These are phyloP conservation scores for Rhizopogon sp. DNA, from an alignment of 768 basidiomycete species.

Conservation along the genomic window DNA sequence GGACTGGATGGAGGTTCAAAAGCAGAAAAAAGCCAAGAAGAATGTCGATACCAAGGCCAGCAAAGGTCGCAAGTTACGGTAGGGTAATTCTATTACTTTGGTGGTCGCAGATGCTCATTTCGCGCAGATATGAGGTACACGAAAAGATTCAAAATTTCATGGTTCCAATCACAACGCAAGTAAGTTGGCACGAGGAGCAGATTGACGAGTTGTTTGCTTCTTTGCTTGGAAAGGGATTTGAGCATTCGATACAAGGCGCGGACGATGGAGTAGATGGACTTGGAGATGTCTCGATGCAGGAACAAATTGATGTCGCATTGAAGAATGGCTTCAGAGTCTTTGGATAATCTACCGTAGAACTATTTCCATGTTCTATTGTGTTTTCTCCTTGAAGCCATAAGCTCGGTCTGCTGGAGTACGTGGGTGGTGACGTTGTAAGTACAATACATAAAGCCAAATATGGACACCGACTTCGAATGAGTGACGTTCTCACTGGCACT, in stretches of 20 bases:
- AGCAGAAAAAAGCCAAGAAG: constrained; percentile 70
- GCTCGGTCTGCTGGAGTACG: background rate
- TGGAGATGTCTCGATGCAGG: constrained; percentile 23
- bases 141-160: constrained; percentile 97
- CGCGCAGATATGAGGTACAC: constrained; percentile 81
- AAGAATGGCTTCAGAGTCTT: constrained; percentile 54
- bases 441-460: constrained; percentile 21
- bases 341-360: constrained; percentile 33
- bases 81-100: constrained; percentile 16
- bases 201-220: constrained; percentile 92
- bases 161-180: constrained; percentile 70
- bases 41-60: constrained; percentile 95
- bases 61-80: constrained; percentile 92
- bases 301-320: constrained; percentile 27
- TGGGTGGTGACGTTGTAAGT: background rate
- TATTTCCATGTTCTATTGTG: background rate
- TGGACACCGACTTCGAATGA: constrained; percentile 5
- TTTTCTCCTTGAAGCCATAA: no score
- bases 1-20: constrained; percentile 64
- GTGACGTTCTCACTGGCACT: background rate
- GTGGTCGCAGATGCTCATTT: background rate
- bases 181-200: constrained; percentile 93
- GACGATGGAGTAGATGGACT: constrained; percentile 15
- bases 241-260: constrained; percentile 26
- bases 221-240: constrained; percentile 73